Base-by-base conservation (phyloP, 2,329 filamentous ascomycete genomes). In the Trichoderma sp. region DNA sequence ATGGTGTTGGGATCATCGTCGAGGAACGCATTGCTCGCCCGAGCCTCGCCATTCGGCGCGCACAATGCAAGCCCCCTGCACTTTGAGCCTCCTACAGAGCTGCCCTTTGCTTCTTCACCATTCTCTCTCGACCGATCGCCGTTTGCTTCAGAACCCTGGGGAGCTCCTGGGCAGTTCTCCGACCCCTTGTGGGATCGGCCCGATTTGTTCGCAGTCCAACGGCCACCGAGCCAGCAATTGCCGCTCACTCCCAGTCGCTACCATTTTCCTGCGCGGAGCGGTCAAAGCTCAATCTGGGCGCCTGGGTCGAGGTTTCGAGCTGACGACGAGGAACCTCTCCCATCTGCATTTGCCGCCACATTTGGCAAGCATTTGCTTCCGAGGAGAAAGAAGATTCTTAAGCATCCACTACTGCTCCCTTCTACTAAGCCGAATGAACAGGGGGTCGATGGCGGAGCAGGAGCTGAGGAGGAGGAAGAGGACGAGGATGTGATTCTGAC, bases 281-380 rank as follows among this genome's bases (percentile, higher is more conserved):
- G 72, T 1, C 45, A 72, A 28, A 71, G 62, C n/a, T 78, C 77
- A 3, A 76, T 77, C 41, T 78, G 77, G 76, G 72, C 74, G 14
- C 69, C 72, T 1, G 67, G 67, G 2, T 71, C 69, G 24, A 66
- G 52, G 24, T 69, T 71, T 34, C 59, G 70, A 19, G 69, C 71
- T 52, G 48, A 69, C 64, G 24, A 69, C 19, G 62, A 68, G 17
- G 50, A 64, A 28, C 65, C 65, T 14, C 55, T 60, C 30, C 61
- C 24, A 34, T 61, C 65, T 1, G 54, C 50, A 14, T 67, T 67
- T 30, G 50, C 47, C 10, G 39, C 24, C 39, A 51, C 62, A 5
- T 63, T 67, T 44, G 56, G 61, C 1, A 64, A 41, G 41, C 65
- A 64, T 28, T 34, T 60, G 39, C 17, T 63, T 12, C 28, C 44